Base-by-base conservation (phyloP, 1,284 basidiomycete species). In the Athelia sp. region DNA sequence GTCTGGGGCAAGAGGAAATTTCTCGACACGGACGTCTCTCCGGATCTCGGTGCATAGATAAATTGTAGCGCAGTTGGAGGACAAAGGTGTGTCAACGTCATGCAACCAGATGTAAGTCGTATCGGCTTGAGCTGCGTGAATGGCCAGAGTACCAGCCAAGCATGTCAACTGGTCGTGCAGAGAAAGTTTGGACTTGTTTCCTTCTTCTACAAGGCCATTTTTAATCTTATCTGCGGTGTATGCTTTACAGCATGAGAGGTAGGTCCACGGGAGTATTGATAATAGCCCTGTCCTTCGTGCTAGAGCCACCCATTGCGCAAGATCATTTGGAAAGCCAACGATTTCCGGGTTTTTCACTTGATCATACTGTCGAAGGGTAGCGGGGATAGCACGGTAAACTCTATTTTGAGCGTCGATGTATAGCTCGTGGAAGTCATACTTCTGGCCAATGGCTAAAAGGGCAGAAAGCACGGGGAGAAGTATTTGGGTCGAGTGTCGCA, bases 341-440 rank as follows among this genome's bases (percentile, higher is more conserved):
- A n/a, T n/a, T 6, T 6, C 9, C 36, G 6, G 36, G 9, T 40
- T n/a, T n/a, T 40, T 44, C n/a, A 18, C 6, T 4, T 4, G 8
- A n/a, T 44, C 43, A 10, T n/a, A 23, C n/a, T 22, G 10, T 22
- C 4, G 6, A n/a, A 44, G 43, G 4, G 43, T 44, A 23, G 19
- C 15, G 9, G 43, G 43, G 23, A 22, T 22, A n/a, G 4, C 24
- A 8, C 8, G 6, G 23, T 8, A 26, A 21, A 23, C n/a, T 10
- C 43, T 21, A 9, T n/a, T 15, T 8, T 49, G 15, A 2, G 50
- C 54, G 24, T 52, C 53, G 29, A 32, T 18, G 15, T 45, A 32
- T 21, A 54, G n/a, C 9, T 45, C 35, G 3, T 26, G 22, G 43
- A 52, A 17, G 9, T 48, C n/a, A 34, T 56, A 56, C 38, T 56